Evolutionary conservation across 495 filamentous ascomycete species (phyloP), one percentile per base, ranked within the genome.

Genomic region (Annulohypoxylon moriforme): DNA sequence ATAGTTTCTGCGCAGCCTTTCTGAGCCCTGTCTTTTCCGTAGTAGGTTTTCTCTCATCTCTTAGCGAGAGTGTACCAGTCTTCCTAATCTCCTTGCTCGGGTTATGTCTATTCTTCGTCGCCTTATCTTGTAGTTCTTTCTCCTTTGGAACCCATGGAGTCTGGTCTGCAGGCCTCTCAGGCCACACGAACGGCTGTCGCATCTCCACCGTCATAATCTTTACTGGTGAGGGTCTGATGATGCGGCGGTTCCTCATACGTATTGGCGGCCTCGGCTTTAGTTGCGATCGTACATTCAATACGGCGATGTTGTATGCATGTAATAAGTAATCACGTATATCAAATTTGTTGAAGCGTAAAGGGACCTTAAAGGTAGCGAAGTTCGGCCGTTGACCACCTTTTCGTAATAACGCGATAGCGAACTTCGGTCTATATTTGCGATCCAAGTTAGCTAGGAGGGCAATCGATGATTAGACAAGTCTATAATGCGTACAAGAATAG

Each of bases 131-230:
- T 66, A 71, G 56, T 31, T 47, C 25, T 14, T 69, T 14, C 40
- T 60, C 42, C 25, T 60, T 61, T 33, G 68, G 42, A 38, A 69
- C 72, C 71, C 63, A 81, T 61, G 77, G 67, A 59, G 75, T 67
- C 61, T 75, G 80, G 71, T 91, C 85, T 71, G 84, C 79, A 18
- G 89, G 89, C 73, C 79, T 80, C 65, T 88, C 84, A 6, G 94
- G 94, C 89, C 92, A 97, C 64, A 90, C 88, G 85, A 98, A 97
- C 38, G 93, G 92, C 84, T 88, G 79, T 34, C 83, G 86, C 83
- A 98, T 86, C 83, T 97, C 91, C 52, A 94, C 92, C 27, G 91
- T 93, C 94, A 98, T 98, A 79, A 88, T 91, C 88, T 98, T 98
- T 69, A 89, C 85, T 34, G 88, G 83, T 62, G 83, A 80, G 25